A percentile compares a stretch with the other conserved stretches of the same genome.
phyloP scores from a whole-genome alignment of 2,329 filamentous ascomycete genomes.

The Penicillium brevicompactum region DNA sequence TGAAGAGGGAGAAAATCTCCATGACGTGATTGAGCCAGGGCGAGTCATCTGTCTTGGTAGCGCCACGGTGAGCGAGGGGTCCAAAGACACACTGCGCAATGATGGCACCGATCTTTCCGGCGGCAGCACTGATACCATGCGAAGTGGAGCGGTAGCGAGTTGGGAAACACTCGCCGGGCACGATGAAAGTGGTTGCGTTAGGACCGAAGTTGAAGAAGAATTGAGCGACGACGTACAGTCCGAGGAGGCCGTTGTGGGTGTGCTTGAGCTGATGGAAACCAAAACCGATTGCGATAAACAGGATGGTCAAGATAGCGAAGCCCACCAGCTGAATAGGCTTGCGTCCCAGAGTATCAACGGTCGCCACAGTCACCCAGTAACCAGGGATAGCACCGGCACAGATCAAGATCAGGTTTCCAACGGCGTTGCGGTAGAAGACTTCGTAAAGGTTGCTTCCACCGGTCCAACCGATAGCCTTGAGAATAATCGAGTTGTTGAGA shows the following conservation, averaged over 20 bases:
- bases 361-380: slow-evolving; percentile 78
- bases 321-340: slow-evolving; percentile 73
- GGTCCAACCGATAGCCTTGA: slow-evolving; percentile 71
- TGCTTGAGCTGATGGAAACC: slow-evolving; percentile 44
- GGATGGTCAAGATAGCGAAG: slow-evolving; percentile 61
- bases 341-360: slow-evolving; percentile 72
- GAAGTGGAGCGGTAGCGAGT: slow-evolving; percentile 65
- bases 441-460: slow-evolving; percentile 66
- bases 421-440: slow-evolving; percentile 70
- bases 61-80: slow-evolving; percentile 62
- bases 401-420: slow-evolving; percentile 78
- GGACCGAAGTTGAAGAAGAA: slow-evolving; percentile 59
- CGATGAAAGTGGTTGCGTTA: slow-evolving; percentile 65
- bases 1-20: slow-evolving; percentile 78
- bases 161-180: slow-evolving; percentile 66
- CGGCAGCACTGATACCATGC: slow-evolving; percentile 67
- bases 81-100: slow-evolving; percentile 67
- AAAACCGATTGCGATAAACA: slow-evolving; percentile 67
- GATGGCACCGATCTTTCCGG: slow-evolving; percentile 69
- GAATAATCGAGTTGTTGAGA: slow-evolving; percentile 74
- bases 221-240: slow-evolving; percentile 65
- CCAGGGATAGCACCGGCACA: slow-evolving; percentile 78
- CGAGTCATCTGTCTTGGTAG: slow-evolving; percentile 53
- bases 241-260: slow-evolving; percentile 54
- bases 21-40: slow-evolving; percentile 75